Percentiles rank a stretch among this genome's conserved stretches.
Conservation (phyloP, 768 basidiomycete genomes). For the Coprinopsis strossmayeri region DNA sequence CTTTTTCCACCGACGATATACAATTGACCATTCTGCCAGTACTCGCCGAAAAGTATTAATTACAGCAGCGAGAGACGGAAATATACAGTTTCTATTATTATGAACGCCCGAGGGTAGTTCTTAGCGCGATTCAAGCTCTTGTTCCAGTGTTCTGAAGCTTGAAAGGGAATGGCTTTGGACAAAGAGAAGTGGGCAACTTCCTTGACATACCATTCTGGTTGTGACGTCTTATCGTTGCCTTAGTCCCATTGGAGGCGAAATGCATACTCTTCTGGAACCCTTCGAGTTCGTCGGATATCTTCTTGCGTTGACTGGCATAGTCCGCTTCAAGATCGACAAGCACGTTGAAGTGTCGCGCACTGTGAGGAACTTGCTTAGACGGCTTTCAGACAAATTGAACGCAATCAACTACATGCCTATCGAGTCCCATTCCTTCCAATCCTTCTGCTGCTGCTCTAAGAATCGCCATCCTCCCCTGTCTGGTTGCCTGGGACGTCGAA, state of each 20-base stretch:
- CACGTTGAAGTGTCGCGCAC: constrained; percentile 44
- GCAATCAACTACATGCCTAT: constrained; percentile 28
- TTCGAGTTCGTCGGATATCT: constrained; percentile 33
- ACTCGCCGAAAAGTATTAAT: constrained; percentile 29
- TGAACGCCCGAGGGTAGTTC: too few species aligned
- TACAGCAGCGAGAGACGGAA: too few species aligned
- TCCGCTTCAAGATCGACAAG: constrained; percentile 51
- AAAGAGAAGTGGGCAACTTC: constrained; percentile 42
- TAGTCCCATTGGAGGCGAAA: constrained; percentile 27
- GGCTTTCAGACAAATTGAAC: not conserved
- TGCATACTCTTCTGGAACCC: constrained; percentile 35
- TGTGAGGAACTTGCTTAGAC: constrained; percentile 16
- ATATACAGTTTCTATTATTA: too few species aligned
- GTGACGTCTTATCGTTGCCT: constrained; percentile 37
- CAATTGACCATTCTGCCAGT: constrained; percentile 15
- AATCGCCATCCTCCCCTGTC: constrained; percentile 37
- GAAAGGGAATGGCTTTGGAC: constrained; percentile 15
- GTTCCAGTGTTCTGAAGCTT: too few species aligned
- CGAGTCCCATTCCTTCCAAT: constrained; percentile 35
- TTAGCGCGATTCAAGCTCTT: too few species aligned
- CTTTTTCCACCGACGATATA: not conserved
- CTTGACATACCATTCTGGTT: constrained; percentile 42
- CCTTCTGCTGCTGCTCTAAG: constrained; percentile 38
- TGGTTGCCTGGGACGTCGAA: constrained; percentile 38
- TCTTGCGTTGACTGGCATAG: constrained; percentile 37